Evolutionary conservation across 192 early-diverging fungal species (phyloP), one percentile per base, ranked within the genome.

Genomic region (Entomortierella beljakovae): DNA sequence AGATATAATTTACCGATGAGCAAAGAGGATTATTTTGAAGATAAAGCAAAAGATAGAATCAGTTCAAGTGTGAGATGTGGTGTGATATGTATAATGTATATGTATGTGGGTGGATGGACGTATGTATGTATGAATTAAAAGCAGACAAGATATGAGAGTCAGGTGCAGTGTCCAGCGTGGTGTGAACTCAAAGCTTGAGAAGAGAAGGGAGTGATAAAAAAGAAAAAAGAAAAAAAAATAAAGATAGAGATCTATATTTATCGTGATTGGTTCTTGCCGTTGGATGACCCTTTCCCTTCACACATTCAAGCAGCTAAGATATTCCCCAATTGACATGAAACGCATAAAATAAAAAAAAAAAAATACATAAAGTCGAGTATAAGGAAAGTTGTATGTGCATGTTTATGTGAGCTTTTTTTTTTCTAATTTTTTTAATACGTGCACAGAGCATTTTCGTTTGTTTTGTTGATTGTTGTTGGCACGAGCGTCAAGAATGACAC

Each of bases 201-300:
- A 23, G 56, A 7, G 51, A 49, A n/a, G 23, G 46, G n/a, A 33
- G 51, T 54, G 6, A 4, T 0, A 53, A 35, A 49, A 42, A 56
- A 28, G 48, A 26, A 22, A 56, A 29, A 22, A 54, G 51, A 23
- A 23, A 38, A 37, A 26, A 26, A 3, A 54, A 40, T 23, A 40
- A 56, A 42, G 55, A 69, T 49, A 38, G 49, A 25, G 26, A 37
- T 64, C 61, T 64, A 53, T 52, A 52, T 52, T 51, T 34, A 25
- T 34, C 50, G 31, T 64, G 22, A 38, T 52, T 64, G 29, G 50
- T 51, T 51, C 49, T 32, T 49, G 25, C 35, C 33, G 33, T 6
- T 35, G 56, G 33, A 35, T 37, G 18, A 4, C 5, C n/a, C 6
- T 56, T 8, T 37, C n/a, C 35, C 15, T 37, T 57, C 20, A 35